phyloP scores from a whole-genome alignment of 495 filamentous ascomycete species.

The Trichoderma gamsii region DNA sequence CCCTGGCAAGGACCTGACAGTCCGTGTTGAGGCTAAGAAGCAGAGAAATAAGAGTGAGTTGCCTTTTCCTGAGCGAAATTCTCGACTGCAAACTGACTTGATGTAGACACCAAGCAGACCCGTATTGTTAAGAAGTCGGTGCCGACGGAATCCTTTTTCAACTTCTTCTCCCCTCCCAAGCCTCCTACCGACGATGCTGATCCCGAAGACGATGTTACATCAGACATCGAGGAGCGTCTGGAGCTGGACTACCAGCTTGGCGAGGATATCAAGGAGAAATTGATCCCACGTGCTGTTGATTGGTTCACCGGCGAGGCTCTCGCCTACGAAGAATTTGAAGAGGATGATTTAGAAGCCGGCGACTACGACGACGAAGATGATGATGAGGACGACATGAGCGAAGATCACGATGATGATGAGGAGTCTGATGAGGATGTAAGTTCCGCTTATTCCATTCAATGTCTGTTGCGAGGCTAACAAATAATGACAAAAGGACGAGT shows the following conservation, averaged over 20 bases:
- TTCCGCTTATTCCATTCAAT: constrained; percentile 18
- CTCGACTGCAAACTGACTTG: constrained; percentile 26
- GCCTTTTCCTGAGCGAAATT: not conserved
- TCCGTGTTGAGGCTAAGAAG: constrained; percentile 95
- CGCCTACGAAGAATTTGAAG: constrained; percentile 90
- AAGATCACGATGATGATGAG: constrained; percentile 78
- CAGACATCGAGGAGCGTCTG: constrained; percentile 93
- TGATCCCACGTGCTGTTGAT: constrained; percentile 96
- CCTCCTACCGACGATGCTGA: constrained; percentile 70
- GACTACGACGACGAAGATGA: constrained; percentile 92
- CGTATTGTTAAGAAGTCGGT: constrained; percentile 98
- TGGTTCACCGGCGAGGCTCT: constrained; percentile 99
- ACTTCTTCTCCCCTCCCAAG: constrained; percentile 96
- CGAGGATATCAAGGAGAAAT: constrained; percentile 99
- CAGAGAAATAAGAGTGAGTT: constrained; percentile 96
- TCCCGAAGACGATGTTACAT: constrained; percentile 74
- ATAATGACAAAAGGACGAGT: constrained; percentile 64
- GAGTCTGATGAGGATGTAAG: constrained; percentile 92
- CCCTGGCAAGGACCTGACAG: constrained; percentile 82
- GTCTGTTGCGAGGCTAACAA: not conserved
- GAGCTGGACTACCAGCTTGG: constrained; percentile 99
- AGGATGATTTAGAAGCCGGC: constrained; percentile 78
- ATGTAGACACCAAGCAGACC: constrained; percentile 92
- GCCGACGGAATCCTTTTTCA: constrained; percentile 98
- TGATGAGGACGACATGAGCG: constrained; percentile 69